Base-by-base conservation (phyloP, 2,329 filamentous ascomycete genomes). In the Alternaria gansuensis region DNA sequence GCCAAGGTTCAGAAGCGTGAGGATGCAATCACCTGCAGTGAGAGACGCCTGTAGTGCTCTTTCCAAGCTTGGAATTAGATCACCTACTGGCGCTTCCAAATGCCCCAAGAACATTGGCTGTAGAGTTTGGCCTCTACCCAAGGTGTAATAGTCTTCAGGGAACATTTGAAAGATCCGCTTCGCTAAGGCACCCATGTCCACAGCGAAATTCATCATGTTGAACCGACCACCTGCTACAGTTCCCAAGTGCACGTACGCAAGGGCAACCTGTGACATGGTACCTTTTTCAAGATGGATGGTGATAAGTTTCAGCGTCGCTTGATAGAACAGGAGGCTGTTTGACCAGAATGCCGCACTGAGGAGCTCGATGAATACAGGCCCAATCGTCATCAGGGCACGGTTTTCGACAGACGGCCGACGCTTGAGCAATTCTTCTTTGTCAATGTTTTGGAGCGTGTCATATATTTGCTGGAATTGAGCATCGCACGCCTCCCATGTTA, bases 401-500 rank as follows among this genome's bases (percentile, higher is more conserved):
- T 89, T 84, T 11, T 79, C 80, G 0, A 78, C 73, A 17, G 77
- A 73, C 13, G 75, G 67, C n/a, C 62, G 66, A 26, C 70, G 62
- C 33, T 69, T 64, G 1, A 79, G 57, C 10, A 79, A 39, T 26
- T 76, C 63, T 87, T 87, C 76, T 84, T 84, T 40, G 80, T 83
- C 71, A 90, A 79, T 58, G 4, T 59, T 66, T 41, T 77, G 70
- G 10, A 80, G 62, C 9, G 51, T 46, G 57, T 70, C 36, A 65
- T 68, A 66, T 64, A 77, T 23, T 51, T 83, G 82, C 65, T 88
- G 83, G 68, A 95, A 97, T 53, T 89, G 87, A 17, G 80, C 79
- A 71, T 97, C 93, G 69, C 92, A 96, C 66, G 90, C 86, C 66
- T 93, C 88, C 74, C 88, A 93, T 2, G 88, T 88, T 2, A 87